Percentiles rank a stretch among this genome's conserved stretches.
Evolutionary conservation across 257 asterid genomes (phyloP).

Genomic region (Primulina huaijiensis): DNA sequence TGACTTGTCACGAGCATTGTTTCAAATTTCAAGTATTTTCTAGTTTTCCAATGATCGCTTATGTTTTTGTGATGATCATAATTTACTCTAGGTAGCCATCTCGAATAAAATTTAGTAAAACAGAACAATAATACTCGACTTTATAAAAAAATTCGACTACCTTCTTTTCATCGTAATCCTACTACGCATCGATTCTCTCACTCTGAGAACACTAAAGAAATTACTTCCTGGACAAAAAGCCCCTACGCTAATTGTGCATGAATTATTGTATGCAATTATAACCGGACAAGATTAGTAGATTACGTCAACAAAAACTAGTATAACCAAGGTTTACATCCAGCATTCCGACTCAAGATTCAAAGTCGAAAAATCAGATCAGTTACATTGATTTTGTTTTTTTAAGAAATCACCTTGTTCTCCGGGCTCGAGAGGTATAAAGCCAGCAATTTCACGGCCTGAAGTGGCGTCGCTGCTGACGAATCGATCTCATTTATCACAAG

Average conservation of each 20-base stretch:
- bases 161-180: background rate
- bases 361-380: background rate
- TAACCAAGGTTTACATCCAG: slow-evolving; percentile 27
- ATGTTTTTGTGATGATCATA: background rate
- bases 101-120: too few relatives aligned
- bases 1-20: background rate
- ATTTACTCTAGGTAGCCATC: background rate
- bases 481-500: slow-evolving; percentile 91
- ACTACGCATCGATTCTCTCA: background rate
- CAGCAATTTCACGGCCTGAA: slow-evolving; percentile 91
- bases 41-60: background rate
- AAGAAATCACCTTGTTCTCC: slow-evolving; percentile 55
- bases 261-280: too few relatives aligned
- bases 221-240: background rate
- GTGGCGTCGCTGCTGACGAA: slow-evolving; percentile 90
- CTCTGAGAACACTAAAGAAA: background rate
- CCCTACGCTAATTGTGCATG: background rate
- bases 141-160: background rate
- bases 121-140: background rate
- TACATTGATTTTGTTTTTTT: background rate
- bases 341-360: background rate
- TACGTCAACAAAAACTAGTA: background rate
- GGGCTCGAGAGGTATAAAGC: slow-evolving; percentile 74
- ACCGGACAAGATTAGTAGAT: background rate
- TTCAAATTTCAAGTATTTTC: background rate